Percentiles rank a stretch among this genome's conserved stretches.
Evolutionary conservation across 169 alveolate species (phyloP).

Genomic region (Theileria parva): DNA sequence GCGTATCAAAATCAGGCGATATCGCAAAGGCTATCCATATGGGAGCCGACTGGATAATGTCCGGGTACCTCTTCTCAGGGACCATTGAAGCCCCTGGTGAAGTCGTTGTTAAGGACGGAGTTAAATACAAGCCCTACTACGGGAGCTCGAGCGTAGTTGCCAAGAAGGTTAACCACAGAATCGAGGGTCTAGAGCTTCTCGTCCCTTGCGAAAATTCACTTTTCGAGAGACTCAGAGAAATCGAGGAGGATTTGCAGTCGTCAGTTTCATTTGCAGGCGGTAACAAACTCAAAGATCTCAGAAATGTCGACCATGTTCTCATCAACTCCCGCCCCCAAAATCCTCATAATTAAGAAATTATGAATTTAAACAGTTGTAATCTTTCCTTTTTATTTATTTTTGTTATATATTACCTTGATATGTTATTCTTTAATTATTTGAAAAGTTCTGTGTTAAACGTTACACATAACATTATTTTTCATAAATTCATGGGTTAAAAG

Average conservation of each 20-base stretch:
- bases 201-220: slow-evolving; percentile 49
- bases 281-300: slow-evolving; percentile 29
- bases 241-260: slow-evolving; percentile 65
- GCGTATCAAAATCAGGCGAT: slow-evolving; percentile 89
- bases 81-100: slow-evolving; percentile 93
- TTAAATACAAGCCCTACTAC: slow-evolving; percentile 77
- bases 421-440: neutral
- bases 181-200: slow-evolving; percentile 38
- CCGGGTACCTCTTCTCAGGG: slow-evolving; percentile 89
- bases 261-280: slow-evolving; percentile 64
- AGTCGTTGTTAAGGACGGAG: slow-evolving; percentile 83
- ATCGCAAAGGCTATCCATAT: slow-evolving; percentile 87
- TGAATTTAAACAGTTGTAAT: neutral
- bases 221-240: slow-evolving; percentile 37
- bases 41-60: slow-evolving; percentile 92
- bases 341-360: neutral
- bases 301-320: slow-evolving; percentile 45
- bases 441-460: neutral
- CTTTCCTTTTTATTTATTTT: neutral
- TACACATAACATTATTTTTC: too few species aligned
- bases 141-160: slow-evolving; percentile 84
- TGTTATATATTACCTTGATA: neutral
- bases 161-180: slow-evolving; percentile 39
- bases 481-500: neutral
- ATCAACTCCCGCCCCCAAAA: neutral